Base-by-base conservation (phyloP, 1,284 basidiomycete species). In the Leccinum angustisporum region DNA sequence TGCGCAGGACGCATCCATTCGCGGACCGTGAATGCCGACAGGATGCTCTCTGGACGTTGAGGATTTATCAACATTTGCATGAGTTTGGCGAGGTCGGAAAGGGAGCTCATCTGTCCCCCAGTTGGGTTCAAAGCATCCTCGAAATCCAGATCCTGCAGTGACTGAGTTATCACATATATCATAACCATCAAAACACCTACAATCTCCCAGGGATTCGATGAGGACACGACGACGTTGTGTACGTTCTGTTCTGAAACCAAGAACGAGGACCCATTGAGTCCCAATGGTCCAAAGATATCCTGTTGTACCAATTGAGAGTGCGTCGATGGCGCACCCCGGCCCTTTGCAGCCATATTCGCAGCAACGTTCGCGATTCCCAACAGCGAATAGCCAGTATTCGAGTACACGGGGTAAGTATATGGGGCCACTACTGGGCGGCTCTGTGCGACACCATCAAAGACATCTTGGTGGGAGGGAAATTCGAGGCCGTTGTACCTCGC, bases 81-180 rank as follows among this genome's bases (percentile, higher is more conserved):
- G 52, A 82, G 55, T 10, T 68, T 77, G 21, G 72, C 67, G 5
- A 82, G 70, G 62, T 84, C 83, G 2, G 75, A 68, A 10, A 83
- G 71, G 0, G 82, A 82, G 61, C 78, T 77, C 66, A 80, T 81
- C 65, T 85, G 83, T 2, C 81, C 83, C 1, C 78, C 82, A 1
- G 79, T 68, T 3, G 81, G 73, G 59, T 83, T 81, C 66, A 69
- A 71, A 0, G 75, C 70, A 57, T 80, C 78, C 18, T 70, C 63
- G 59, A 83, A 78, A 61, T 76, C 74, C 33, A 72, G 65, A 57
- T 82, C 80, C 75, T 81, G 36, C 6, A 10, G 5, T 11, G 36
- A 46, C 11, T 71, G 43, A 61, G 50, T 36, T 5, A 25, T 38
- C 34, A 8, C 5, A 11, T 6, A 55, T 3, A 3, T 46, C 5